Percentiles rank a stretch among this genome's conserved stretches.
phyloP scores from a whole-genome alignment of 2,329 filamentous ascomycete genomes.

The Sporothrix mexicana region DNA sequence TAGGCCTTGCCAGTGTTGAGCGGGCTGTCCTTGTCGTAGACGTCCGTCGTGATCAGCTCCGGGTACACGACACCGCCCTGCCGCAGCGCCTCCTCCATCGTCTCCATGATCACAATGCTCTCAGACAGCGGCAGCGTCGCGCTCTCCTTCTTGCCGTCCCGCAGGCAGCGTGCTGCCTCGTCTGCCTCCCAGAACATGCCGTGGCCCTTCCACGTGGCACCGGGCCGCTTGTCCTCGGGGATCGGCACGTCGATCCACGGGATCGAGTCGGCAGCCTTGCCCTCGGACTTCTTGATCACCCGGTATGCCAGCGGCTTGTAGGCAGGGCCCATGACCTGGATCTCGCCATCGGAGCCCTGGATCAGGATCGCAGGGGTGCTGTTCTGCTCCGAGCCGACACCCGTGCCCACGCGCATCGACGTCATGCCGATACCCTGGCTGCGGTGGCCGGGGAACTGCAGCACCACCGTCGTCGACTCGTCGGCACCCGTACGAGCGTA shows the following conservation, averaged over 20 bases:
- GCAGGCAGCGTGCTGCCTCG: constrained; percentile 54
- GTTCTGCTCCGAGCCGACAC: constrained; percentile 61
- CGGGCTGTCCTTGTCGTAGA: constrained; percentile 65
- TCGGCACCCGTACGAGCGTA: constrained; percentile 73
- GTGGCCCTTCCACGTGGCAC: constrained; percentile 60
- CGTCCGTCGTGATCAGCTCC: constrained; percentile 61
- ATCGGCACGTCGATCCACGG: constrained; percentile 61
- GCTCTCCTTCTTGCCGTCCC: constrained; percentile 79
- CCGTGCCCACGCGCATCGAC: constrained; percentile 64
- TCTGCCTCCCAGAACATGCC: constrained; percentile 74
- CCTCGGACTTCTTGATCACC: constrained; percentile 60
- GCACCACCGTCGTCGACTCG: constrained; percentile 77
- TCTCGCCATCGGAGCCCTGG: constrained; percentile 80
- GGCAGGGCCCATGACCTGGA: constrained; percentile 76
- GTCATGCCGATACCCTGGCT: constrained; percentile 76
- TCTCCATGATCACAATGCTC: constrained; percentile 84
- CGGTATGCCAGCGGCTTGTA: constrained; percentile 71
- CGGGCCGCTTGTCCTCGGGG: constrained; percentile 54
- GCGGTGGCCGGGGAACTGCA: constrained; percentile 72
- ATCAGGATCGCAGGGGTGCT: constrained; percentile 73
- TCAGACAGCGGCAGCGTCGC: constrained; percentile 72
- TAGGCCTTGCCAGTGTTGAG: constrained; percentile 60
- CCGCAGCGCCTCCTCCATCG: constrained; percentile 61
- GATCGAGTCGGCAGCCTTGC: constrained; percentile 37
- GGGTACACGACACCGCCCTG: constrained; percentile 62